These are phyloP conservation scores for Chamaecyparis obtusa DNA, from an alignment of 75 land plant genomes.

Conservation along the genomic window DNA sequence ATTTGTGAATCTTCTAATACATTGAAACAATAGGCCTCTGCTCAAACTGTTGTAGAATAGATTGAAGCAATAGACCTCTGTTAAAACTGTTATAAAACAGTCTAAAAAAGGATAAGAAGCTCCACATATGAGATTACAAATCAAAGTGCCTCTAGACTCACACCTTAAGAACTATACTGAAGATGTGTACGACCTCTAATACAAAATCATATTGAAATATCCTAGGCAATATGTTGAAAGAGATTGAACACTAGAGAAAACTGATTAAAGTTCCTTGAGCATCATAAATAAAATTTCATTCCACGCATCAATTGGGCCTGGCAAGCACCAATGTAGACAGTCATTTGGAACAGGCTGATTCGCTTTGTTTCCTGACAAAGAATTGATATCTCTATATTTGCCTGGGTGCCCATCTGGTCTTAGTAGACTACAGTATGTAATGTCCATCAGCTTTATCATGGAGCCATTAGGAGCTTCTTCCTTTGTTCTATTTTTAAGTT, in stretches of 20 bases:
- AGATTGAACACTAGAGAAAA: background rate
- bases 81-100: background rate
- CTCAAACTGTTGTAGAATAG: background rate
- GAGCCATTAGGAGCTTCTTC: constrained; percentile 1
- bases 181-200: background rate
- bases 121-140: background rate
- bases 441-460: constrained; percentile 38
- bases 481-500: constrained; percentile 22
- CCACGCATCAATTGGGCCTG: constrained; percentile 89
- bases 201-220: background rate
- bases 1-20: background rate
- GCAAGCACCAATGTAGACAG: constrained; percentile 95
- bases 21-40: background rate
- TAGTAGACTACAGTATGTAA: constrained; percentile 54
- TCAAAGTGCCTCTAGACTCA: background rate
- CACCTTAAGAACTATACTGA: background rate
- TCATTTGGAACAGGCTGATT: constrained; percentile 41
- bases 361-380: background rate
- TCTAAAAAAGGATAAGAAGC: background rate
- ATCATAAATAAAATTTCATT: constrained; percentile 61
- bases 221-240: background rate
- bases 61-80: background rate
- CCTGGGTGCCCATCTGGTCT: constrained; percentile 93
- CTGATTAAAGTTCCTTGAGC: constrained; percentile 15
- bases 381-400: constrained; percentile 33